Conservation (phyloP, 73 alveolate genomes). For the Paramecium sexaurelia region DNA sequence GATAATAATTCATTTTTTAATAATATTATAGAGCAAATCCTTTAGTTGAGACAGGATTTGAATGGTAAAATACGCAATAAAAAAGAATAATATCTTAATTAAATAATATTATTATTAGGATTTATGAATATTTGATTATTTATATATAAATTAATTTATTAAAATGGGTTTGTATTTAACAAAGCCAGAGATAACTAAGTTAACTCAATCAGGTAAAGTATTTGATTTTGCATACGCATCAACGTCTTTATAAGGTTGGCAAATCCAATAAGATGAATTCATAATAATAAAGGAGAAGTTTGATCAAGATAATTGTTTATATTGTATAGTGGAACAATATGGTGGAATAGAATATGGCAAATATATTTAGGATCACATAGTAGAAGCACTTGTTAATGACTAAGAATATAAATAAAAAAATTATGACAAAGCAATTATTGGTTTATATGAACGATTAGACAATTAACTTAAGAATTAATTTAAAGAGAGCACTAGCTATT, state of each 20-base stretch:
- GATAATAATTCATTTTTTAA: neutral
- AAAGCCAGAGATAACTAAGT: neutral
- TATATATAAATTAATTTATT: neutral
- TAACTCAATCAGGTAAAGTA: neutral
- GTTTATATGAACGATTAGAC: constrained; percentile 10
- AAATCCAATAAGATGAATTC: constrained; percentile 1
- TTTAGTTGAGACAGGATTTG: neutral
- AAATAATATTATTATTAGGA: neutral
- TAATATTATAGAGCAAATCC: neutral
- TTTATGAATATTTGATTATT: neutral
- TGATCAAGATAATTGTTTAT: constrained; percentile 15
- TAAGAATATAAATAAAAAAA: neutral
- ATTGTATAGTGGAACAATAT: neutral
- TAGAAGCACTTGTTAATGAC: neutral
- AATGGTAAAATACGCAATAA: neutral
- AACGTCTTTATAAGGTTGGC: constrained; percentile 9
- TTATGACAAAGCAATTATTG: neutral
- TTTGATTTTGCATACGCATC: neutral
- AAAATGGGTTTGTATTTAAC: constrained; percentile 1
- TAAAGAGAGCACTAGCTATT: neutral
- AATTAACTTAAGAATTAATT: neutral
- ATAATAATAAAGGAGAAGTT: neutral
- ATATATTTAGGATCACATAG: neutral
- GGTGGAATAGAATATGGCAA: constrained; percentile 34
- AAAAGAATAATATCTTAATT: neutral